Evolutionary conservation across 73 alveolate species (phyloP).

Genomic region (Paramecium caudatum): DNA sequence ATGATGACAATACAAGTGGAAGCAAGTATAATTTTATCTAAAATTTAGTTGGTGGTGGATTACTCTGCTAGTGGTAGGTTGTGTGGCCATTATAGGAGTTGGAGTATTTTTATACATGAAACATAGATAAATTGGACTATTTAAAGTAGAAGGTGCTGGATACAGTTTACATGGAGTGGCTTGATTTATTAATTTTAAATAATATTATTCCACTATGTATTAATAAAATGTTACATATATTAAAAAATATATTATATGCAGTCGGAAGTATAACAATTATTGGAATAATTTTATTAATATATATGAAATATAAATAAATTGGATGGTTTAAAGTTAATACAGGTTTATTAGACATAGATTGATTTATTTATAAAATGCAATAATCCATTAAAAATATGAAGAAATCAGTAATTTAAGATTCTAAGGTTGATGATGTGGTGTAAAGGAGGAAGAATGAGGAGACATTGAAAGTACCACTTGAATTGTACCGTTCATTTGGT

Average conservation of each 20-base stretch:
- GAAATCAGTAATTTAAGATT: constrained; percentile 21
- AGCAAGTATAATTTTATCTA: background rate
- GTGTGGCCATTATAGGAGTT: background rate
- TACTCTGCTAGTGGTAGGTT: background rate
- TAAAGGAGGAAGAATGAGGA: constrained; percentile 17
- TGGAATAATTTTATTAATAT: constrained; percentile 9
- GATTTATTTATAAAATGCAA: constrained; percentile 15
- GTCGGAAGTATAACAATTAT: too few species aligned
- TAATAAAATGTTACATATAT: too few species aligned
- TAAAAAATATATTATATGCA: too few species aligned
- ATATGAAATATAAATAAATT: too few species aligned
- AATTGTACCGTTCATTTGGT: background rate
- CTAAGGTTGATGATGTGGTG: background rate
- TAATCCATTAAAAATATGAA: constrained; percentile 9
- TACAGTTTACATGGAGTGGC: background rate
- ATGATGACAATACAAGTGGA: background rate
- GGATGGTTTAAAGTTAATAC: too few species aligned
- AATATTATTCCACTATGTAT: too few species aligned
- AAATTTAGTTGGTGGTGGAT: background rate
- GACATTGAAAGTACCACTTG: background rate
- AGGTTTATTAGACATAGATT: too few species aligned
- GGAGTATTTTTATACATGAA: background rate
- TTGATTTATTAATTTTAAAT: too few species aligned
- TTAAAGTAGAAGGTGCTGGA: background rate
- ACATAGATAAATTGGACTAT: background rate